Base-by-base conservation (phyloP, 805 yeast genomes). In the Lachancea meyersii region DNA sequence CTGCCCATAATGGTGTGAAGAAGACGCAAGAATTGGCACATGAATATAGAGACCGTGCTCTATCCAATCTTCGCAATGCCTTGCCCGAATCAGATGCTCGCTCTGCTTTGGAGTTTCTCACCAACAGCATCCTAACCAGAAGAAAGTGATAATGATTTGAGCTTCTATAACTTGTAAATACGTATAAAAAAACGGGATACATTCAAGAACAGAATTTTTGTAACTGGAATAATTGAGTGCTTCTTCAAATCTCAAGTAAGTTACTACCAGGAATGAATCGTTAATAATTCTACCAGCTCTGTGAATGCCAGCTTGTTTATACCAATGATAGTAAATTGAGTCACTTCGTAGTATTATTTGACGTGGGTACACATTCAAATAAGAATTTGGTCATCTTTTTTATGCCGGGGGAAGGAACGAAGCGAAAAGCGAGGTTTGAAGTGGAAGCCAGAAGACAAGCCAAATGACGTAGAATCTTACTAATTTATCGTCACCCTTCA, bases 331-430 rank as follows among this genome's bases (percentile, higher is more conserved):
- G n/a, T n/a, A n/a, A n/a, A n/a, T n/a, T n/a, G n/a, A n/a, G n/a
- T n/a, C n/a, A n/a, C n/a, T n/a, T n/a, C n/a, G n/a, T n/a, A n/a
- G n/a, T n/a, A n/a, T n/a, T n/a, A n/a, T n/a, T n/a, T n/a, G n/a
- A n/a, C n/a, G n/a, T n/a, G n/a, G n/a, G n/a, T n/a, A n/a, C n/a
- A n/a, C n/a, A n/a, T n/a, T n/a, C n/a, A n/a, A n/a, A 18, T 13
- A 10, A 30, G 5, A 5, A 16, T 16, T 5, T 13, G 7, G 8
- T 22, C 24, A 26, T 11, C n/a, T 13, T 43, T 10, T n/a, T 59
- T 60, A 87, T n/a, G 97, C 97, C 4, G 97, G 97, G 2, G 97
- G 97, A 33, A 89, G 68, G 57, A 86, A 89, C n/a, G 80, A 80
- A 6, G 82, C 86, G 65, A 77, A 89, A 39, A 89, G 64, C 1